These are phyloP conservation scores for Lolium multiflorum DNA, from an alignment of 176 grass and related monocot genomes.

Conservation along the genomic window DNA sequence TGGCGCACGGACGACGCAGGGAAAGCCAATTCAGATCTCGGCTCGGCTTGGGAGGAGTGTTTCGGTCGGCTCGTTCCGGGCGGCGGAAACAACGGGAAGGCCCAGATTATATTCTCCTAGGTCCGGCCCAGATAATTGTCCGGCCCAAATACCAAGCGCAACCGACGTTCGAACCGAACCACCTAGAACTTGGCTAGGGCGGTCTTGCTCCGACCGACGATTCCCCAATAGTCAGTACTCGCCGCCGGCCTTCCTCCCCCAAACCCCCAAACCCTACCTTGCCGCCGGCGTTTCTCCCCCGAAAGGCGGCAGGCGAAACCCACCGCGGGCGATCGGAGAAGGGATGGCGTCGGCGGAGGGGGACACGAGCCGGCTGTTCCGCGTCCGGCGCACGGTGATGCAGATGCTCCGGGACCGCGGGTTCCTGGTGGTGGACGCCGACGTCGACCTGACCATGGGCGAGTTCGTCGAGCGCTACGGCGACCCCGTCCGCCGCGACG, in stretches of 20 bases:
- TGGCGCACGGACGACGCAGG: background rate
- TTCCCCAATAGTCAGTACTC: background rate
- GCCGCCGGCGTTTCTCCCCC: background rate
- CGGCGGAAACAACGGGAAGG: background rate
- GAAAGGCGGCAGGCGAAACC: no score
- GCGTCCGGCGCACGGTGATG: slow-evolving; percentile 72
- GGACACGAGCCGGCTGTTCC: slow-evolving; percentile 62
- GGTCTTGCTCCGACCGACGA: background rate
- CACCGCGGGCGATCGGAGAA: background rate
- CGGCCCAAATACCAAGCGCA: background rate
- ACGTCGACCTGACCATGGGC: slow-evolving; percentile 40
- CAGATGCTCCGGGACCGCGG: slow-evolving; percentile 80
- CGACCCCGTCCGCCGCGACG: slow-evolving; percentile 54
- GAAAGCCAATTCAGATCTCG: background rate
- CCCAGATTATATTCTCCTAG: background rate
- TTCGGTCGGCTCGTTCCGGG: background rate
- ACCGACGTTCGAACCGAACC: background rate
- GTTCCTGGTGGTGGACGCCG: slow-evolving; percentile 37
- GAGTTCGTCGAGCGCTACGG: slow-evolving; percentile 54
- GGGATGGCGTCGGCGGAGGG: slow-evolving; percentile 63
- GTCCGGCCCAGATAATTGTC: background rate
- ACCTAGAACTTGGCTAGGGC: background rate
- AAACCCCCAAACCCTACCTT: slow-evolving; percentile 29
- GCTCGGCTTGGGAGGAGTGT: background rate
- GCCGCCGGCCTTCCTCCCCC: background rate